Evolutionary conservation across 1,284 basidiomycete species (phyloP).

Genomic region (Sporisorium exsertum): DNA sequence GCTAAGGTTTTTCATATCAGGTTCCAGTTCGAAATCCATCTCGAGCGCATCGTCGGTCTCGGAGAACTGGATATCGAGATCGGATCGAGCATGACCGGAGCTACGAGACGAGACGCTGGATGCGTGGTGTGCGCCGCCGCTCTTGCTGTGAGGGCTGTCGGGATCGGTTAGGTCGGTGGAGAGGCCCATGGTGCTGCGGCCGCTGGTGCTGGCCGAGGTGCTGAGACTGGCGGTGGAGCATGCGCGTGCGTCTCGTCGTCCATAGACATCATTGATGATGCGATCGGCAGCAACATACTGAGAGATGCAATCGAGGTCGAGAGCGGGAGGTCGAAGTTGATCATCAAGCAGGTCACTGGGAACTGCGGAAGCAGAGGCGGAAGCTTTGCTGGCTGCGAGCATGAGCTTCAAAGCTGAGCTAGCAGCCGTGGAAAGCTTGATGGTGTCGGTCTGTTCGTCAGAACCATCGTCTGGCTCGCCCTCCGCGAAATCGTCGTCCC

Average conservation of each 20-base stretch:
- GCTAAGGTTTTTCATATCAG: conserved; percentile 44
- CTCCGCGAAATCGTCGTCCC: conserved; percentile 23
- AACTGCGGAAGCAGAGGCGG: conserved; percentile 4
- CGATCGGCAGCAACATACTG: conserved; percentile 10
- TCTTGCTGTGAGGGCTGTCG: conserved; percentile 43
- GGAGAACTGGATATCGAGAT: conserved; percentile 28
- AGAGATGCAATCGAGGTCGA: conserved; percentile 18
- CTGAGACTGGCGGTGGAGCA: conserved; percentile 39
- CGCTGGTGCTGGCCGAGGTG: conserved; percentile 51
- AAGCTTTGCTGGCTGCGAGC: conserved; percentile 37
- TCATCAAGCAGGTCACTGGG: conserved; percentile 18
- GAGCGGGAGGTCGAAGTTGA: conserved; percentile 30
- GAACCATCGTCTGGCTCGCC: conserved; percentile 21
- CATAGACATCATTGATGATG: background rate
- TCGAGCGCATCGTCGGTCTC: conserved; percentile 34
- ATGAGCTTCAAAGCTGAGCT: conserved; percentile 41
- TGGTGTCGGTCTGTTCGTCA: conserved; percentile 51
- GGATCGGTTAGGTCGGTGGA: conserved; percentile 57
- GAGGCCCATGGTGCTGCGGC: conserved; percentile 44
- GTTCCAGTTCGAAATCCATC: conserved; percentile 53
- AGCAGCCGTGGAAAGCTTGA: conserved; percentile 44
- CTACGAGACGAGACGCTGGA: conserved; percentile 27
- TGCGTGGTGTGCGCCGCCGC: conserved; percentile 6
- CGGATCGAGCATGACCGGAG: conserved; percentile 30
- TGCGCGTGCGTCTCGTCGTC: conserved; percentile 1